Base-by-base conservation (phyloP, 805 yeast species). In the Babjeviella inositovora region DNA sequence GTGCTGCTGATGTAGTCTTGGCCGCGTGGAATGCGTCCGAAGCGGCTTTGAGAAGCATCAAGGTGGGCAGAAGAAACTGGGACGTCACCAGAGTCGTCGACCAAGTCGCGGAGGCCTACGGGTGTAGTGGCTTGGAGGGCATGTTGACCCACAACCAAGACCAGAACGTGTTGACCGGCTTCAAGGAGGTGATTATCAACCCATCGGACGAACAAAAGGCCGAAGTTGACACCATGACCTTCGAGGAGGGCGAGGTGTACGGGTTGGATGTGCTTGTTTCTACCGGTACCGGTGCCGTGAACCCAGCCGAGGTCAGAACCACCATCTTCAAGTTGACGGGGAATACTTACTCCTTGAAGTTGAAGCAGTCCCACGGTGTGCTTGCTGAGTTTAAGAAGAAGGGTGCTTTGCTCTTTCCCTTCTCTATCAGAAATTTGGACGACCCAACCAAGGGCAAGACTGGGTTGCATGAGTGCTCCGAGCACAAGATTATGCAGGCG, bases 11-110 rank as follows among this genome's bases (percentile, higher is more conserved):
- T 43, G 68, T 69, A 36, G 41, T 76, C 28, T 58, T 70, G 32
- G 73, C 82, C 24, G 82, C 82, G 10, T 68, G 75, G 70, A 61
- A 60, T 35, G 79, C 85, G n/a, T 58, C 75, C 18, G 84, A 76
- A 56, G 82, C 82, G 20, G 85, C 87, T 20, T 50, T 75, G 28
- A 62, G 82, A 47, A 57, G 68, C 20, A 53, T 76, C 47, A 60
- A 58, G 46, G 68, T 71, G 20, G 77, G 77, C 29, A 65, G 66
- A 45, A 68, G 62, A 49, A 76, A 75, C 59, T 70, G 69, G 68
- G 84, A 75, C 34, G 74, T 77, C 29, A 74, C 87, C 38, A 61
- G 62, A 34, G 46, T 70, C 21, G 84, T 76, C 20, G 65, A 50
- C 34, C 51, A 62, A 37, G 73, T 73, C 23, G 70, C 76, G 31